A percentile compares a stretch with the other conserved stretches of the same genome.
These are phyloP conservation scores for Styphnolobium japonicum DNA, from an alignment of 306 rosid species.

Conservation along the genomic window DNA sequence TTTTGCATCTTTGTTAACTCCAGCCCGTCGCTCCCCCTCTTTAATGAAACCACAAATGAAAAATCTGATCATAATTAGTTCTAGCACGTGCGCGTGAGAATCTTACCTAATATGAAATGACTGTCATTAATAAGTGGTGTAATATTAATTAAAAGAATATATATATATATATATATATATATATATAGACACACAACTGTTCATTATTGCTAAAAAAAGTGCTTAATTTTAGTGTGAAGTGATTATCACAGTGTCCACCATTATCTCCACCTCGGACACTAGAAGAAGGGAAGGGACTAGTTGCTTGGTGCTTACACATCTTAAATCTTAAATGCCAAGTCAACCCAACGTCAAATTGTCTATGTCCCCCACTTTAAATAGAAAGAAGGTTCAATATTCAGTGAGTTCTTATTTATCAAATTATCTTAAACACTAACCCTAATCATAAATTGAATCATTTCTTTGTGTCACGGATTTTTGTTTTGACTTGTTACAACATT, in stretches of 20 bases:
- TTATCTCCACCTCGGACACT: not conserved
- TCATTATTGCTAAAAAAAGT: not conserved
- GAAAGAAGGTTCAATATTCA: not conserved
- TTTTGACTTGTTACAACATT: slow-evolving; percentile 21
- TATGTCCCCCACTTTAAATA: not conserved
- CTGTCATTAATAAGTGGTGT: not conserved
- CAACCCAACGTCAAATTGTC: not conserved
- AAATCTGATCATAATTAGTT: not conserved
- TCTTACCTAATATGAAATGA: not conserved
- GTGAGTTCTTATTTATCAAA: not conserved
- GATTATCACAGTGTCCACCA: not conserved
- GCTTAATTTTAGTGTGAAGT: not conserved
- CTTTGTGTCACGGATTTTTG: slow-evolving; percentile 19
- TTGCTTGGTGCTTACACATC: slow-evolving; percentile 39
- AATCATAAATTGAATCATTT: slow-evolving; percentile 30
- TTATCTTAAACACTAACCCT: slow-evolving; percentile 4
- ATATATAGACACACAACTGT: not conserved
- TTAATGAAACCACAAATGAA: not conserved
- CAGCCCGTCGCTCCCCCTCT: too few species aligned
- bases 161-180: too few species aligned
- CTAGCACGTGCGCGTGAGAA: not conserved
- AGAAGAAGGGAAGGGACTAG: not conserved
- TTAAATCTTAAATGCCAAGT: slow-evolving; percentile 26
- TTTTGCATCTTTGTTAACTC: too few species aligned
- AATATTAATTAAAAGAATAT: too few species aligned